Evolutionary conservation across 2,329 filamentous ascomycete genomes (phyloP), one percentile per base, ranked within the genome.

Genomic region (Stenocarpella maydis): DNA sequence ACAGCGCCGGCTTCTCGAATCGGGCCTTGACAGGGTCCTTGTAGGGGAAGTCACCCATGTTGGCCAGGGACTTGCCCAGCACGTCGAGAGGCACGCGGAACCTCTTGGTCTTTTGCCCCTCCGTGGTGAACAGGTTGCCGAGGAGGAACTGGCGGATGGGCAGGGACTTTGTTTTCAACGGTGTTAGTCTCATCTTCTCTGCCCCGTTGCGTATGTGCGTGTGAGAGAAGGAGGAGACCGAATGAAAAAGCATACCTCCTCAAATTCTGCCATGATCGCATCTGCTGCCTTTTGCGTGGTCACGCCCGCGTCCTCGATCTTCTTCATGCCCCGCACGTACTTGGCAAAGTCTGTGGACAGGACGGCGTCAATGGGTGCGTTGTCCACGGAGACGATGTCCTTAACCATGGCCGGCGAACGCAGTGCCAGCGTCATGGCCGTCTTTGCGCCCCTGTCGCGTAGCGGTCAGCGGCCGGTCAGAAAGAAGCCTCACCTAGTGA

Each of bases 21-120:
- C 90, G 85, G 41, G 83, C 81, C 72, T 86, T 80, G n/a, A 87
- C 85, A 0, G 94, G 90, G 74, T 94, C 85, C 73, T 87, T 91
- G 82, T 91, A 97, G 0, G 96, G 95, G 76, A 99, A 99, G 74
- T 97, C 93, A 1, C 92, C 94, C 82, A 98, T 88, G 72, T 92
- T 85, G 74, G 90, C 87, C 49, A 99, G 83, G 0, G 90, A 85
- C 58, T 85, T 84, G 4, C 86, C 90, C 0, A 99, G 83, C 3
- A 88, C 90, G 55, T 87, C 84, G 14, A 99, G 82, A 0, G 96
- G 95, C 3, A 98, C 89, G 34, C 93, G 88, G 81, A 96, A 98
- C 74, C 88, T 90, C 74, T 92, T 87, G 2, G 83, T 83, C 39
- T 86, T 83, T 63, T 85, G 81, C 19, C 78, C 80, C 0, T 74